Base-by-base conservation (phyloP, 2,329 filamentous ascomycete species). In the Pseudonectria buxi region DNA sequence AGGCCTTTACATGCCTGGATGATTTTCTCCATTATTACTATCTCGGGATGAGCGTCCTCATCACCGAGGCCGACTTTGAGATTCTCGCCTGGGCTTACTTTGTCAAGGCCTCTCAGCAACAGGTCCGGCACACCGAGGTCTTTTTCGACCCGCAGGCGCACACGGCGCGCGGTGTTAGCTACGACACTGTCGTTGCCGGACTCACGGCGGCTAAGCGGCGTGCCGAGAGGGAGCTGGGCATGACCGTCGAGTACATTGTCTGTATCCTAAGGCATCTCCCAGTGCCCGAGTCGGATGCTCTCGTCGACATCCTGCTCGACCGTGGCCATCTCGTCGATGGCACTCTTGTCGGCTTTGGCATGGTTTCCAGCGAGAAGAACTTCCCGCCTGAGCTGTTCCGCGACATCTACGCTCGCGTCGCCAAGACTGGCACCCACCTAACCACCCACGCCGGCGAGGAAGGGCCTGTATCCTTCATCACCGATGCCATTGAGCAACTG, bases 71-170 rank as follows among this genome's bases (percentile, higher is more conserved):
- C n/a, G 85, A 89, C 60, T 89, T 85, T 50, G 80, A 84, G 55
- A 74, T 73, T 35, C 69, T 90, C 10, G 82, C 81, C 5, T 83
- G 76, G 66, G 72, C 74, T 43, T 89, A 89, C 62, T 83, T 88
- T 56, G 53, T 67, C 24, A 74, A 71, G 39, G 83, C 81, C 3
- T 68, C 76, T 24, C 61, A 62, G 2, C 77, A 86, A 43, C 76
- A 76, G 26, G 78, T 88, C 2, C 69, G 74, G 32, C 83, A 89
- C 53, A 81, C 81, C 11, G 84, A 89, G 58, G 71, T 87, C 45
- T 89, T 87, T 64, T 88, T 89, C 62, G 85, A 89, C 56, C 83
- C 84, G 2, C 83, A 89, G 58, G 82, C 81, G 2, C 85, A 89
- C 57, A 72, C 76, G 4, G 63, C 61, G 10, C 72, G 83, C 13